Percentiles rank a stretch among this genome's conserved stretches.
These are phyloP conservation scores for Catunica adiposa DNA, from an alignment of 2,329 filamentous ascomycete genomes.

Conservation along the genomic window DNA sequence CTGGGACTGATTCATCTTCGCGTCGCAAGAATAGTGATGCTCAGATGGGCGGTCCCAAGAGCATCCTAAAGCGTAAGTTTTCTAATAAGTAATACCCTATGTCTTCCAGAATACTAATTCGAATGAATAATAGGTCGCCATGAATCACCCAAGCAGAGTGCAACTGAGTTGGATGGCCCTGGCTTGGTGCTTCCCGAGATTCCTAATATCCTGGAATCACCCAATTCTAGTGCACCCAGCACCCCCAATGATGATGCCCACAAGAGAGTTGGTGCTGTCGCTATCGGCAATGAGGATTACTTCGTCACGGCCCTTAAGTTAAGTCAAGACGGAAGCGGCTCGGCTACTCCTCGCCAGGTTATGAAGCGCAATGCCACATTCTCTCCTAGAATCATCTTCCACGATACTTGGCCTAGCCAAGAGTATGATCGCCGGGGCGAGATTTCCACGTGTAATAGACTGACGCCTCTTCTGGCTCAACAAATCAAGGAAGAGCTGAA, in stretches of 20 bases:
- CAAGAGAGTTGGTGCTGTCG: slow-evolving; percentile 50
- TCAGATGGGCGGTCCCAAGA: slow-evolving; percentile 43
- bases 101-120: no score
- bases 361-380: slow-evolving; percentile 54
- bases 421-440: slow-evolving; percentile 95
- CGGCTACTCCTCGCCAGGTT: slow-evolving; percentile 56
- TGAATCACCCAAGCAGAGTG: slow-evolving; percentile 5
- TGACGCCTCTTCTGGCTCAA: slow-evolving; percentile 92
- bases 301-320: slow-evolving; percentile 65
- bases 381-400: slow-evolving; percentile 82
- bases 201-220: slow-evolving; percentile 55
- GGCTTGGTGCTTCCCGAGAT: slow-evolving; percentile 35
- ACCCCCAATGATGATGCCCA: slow-evolving; percentile 71
- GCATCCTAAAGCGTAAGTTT: slow-evolving; percentile 71
- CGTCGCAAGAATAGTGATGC: slow-evolving; percentile 54
- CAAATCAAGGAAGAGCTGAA: slow-evolving; percentile 99
- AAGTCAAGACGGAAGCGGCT: slow-evolving; percentile 62
- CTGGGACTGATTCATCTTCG: slow-evolving; percentile 42
- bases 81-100: background rate
- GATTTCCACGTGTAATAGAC: slow-evolving; percentile 90
- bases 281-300: slow-evolving; percentile 73
- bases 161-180: slow-evolving; percentile 4
- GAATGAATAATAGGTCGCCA: slow-evolving; percentile 3
- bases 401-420: slow-evolving; percentile 88
- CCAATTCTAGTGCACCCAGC: slow-evolving; percentile 70